Conservation (phyloP, 768 basidiomycete species). For the Mycena leptocephala region DNA sequence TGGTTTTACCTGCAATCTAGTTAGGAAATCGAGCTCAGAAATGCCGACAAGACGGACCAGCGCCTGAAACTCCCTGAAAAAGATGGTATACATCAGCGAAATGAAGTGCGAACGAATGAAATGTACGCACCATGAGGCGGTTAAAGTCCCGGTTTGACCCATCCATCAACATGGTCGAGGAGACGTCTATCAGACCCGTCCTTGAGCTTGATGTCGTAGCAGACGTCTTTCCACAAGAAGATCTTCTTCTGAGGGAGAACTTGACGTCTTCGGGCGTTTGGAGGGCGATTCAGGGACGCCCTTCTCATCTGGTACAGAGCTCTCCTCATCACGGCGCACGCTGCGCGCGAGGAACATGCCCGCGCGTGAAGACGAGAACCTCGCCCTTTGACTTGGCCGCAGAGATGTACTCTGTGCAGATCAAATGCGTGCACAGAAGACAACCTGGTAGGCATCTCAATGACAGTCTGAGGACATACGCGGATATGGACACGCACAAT, state of each 20-base stretch:
- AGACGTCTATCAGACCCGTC: constrained; percentile 44
- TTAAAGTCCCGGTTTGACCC: constrained; percentile 67
- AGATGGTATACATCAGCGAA: background rate
- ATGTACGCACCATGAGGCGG: constrained; percentile 64
- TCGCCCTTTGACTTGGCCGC: constrained; percentile 48
- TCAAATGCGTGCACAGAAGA: constrained; percentile 55
- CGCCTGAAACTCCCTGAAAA: constrained; percentile 23
- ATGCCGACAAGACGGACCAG: constrained; percentile 1
- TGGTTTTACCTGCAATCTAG: constrained; percentile 50
- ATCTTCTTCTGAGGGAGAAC: constrained; percentile 43
- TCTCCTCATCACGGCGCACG: constrained; percentile 47
- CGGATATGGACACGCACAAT: constrained; percentile 30
- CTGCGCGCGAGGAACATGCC: constrained; percentile 38
- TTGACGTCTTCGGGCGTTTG: constrained; percentile 26
- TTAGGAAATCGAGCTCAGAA: background rate
- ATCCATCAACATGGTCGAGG: constrained; percentile 64
- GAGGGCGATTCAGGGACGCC: constrained; percentile 29
- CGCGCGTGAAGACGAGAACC: constrained; percentile 45
- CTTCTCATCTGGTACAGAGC: constrained; percentile 44
- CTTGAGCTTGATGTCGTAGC: constrained; percentile 55
- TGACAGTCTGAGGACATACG: background rate
- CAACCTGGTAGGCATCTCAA: constrained; percentile 27
- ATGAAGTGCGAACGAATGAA: background rate
- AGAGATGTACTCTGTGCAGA: constrained; percentile 53
- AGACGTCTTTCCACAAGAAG: constrained; percentile 64